Percentiles rank a stretch among this genome's conserved stretches.
Conservation (phyloP, 2,329 filamentous ascomycete species). For the Parastagonospora nodorum region DNA sequence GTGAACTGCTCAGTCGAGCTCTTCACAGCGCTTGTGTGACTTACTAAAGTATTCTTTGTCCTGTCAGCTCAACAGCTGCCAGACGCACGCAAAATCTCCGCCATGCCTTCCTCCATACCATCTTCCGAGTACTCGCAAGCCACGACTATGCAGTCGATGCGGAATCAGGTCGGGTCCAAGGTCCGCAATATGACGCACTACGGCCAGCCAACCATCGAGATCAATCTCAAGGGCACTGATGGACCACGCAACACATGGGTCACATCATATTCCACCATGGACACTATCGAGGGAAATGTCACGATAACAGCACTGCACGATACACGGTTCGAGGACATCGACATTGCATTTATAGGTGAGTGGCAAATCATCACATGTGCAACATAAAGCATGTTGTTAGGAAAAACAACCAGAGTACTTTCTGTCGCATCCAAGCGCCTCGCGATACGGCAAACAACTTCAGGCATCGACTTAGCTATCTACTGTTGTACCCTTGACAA, state of each 20-base stretch:
- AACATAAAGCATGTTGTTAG: neutral
- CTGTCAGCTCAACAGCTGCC: constrained; percentile 8
- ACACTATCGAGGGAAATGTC: constrained; percentile 61
- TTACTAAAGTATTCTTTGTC: constrained; percentile 13
- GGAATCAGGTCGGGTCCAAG: constrained; percentile 41
- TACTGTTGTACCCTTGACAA: no score
- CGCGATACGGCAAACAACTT: no score
- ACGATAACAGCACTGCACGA: constrained; percentile 57
- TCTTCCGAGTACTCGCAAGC: constrained; percentile 26
- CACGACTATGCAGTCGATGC: constrained; percentile 35
- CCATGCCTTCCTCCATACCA: constrained; percentile 26
- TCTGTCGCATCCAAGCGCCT: neutral
- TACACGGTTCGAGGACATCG: constrained; percentile 61
- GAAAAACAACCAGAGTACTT: neutral
- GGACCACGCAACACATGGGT: constrained; percentile 40
- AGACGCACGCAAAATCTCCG: constrained; percentile 14
- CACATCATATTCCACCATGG: constrained; percentile 61
- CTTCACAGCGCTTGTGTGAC: constrained; percentile 9
- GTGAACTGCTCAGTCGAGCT: constrained; percentile 12
- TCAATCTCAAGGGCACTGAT: constrained; percentile 46
- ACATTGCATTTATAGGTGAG: constrained; percentile 63
- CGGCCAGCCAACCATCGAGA: constrained; percentile 50
- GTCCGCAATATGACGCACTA: constrained; percentile 39
- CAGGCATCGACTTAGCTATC: no score
- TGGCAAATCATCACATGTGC: constrained; percentile 4